These are phyloP conservation scores for Tolypocladium ophioglossoides DNA, from an alignment of 2,329 filamentous ascomycete genomes.

Conservation along the genomic window DNA sequence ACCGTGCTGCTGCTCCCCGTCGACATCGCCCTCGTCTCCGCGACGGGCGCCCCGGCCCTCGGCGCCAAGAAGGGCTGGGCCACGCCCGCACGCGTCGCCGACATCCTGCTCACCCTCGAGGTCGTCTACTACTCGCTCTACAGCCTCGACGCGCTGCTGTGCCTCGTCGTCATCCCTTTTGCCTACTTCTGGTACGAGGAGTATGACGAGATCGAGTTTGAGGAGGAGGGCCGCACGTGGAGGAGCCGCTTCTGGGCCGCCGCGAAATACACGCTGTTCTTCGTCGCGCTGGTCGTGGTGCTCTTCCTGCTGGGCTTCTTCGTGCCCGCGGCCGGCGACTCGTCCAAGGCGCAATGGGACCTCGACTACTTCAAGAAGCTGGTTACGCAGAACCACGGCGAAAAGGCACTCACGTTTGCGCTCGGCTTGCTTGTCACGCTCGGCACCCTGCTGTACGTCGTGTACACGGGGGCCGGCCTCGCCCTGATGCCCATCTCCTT, in stretches of 20 bases:
- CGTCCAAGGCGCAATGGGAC: constrained; percentile 58
- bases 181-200: constrained; percentile 98
- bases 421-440: constrained; percentile 81
- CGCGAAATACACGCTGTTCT: constrained; percentile 81
- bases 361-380: constrained; percentile 87
- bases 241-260: constrained; percentile 69
- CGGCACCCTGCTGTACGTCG: constrained; percentile 72
- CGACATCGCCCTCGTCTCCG: constrained; percentile 89
- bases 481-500: constrained; percentile 81
- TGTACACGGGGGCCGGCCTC: constrained; percentile 84
- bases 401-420: constrained; percentile 84
- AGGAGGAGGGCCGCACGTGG: constrained; percentile 68
- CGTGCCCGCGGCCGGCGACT: constrained; percentile 65
- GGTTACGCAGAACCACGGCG: constrained; percentile 69
- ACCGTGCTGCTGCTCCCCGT: constrained; percentile 89
- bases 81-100: constrained; percentile 65
- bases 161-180: constrained; percentile 83
- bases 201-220: constrained; percentile 81
- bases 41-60: constrained; percentile 63
- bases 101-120: constrained; percentile 70
- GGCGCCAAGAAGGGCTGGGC: constrained; percentile 94
- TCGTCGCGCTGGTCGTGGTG: constrained; percentile 67
- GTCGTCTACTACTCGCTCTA: constrained; percentile 91
- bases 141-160: constrained; percentile 81
- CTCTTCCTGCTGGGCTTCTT: constrained; percentile 93